Evolutionary conservation across 495 filamentous ascomycete genomes (phyloP).

Genomic region (Penicillium coffeae): DNA sequence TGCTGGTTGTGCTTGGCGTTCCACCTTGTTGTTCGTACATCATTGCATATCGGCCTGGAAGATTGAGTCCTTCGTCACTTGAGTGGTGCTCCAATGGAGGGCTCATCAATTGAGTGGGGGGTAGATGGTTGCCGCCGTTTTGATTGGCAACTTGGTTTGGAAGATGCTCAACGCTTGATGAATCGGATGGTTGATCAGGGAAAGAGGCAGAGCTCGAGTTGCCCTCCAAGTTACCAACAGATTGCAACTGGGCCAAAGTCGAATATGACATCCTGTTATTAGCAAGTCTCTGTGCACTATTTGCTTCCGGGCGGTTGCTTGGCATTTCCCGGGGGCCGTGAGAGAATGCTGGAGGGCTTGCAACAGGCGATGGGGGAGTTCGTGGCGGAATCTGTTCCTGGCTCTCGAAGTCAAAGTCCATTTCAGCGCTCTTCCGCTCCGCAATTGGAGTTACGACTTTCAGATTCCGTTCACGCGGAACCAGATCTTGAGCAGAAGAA

Average conservation of each 20-base stretch:
- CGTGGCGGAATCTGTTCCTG: conserved; percentile 50
- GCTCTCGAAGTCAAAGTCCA: conserved; percentile 38
- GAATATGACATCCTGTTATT: conserved; percentile 77
- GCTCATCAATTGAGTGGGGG: conserved; percentile 2
- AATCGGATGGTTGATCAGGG: conserved; percentile 16
- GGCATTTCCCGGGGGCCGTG: conserved; percentile 68
- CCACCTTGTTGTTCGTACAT: conserved; percentile 17
- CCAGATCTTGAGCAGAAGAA: conserved; percentile 42
- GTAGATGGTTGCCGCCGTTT: not conserved
- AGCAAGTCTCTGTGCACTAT: conserved; percentile 69
- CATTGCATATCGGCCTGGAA: conserved; percentile 12
- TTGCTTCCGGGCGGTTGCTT: conserved; percentile 60
- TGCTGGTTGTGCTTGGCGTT: conserved; percentile 15
- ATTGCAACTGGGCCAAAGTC: conserved; percentile 72
- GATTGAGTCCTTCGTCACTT: conserved; percentile 19
- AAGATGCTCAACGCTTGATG: conserved; percentile 1
- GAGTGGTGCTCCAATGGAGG: conserved; percentile 11
- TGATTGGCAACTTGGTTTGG: conserved; percentile 8
- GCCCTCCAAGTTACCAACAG: conserved; percentile 51
- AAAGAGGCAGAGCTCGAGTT: conserved; percentile 31
- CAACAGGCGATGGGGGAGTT: conserved; percentile 68
- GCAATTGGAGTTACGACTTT: conserved; percentile 22
- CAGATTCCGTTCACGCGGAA: conserved; percentile 22
- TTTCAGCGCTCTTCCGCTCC: conserved; percentile 57
- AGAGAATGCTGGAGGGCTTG: conserved; percentile 69